Conservation (phyloP, 1,284 basidiomycete genomes). For the Melampsora americana region DNA sequence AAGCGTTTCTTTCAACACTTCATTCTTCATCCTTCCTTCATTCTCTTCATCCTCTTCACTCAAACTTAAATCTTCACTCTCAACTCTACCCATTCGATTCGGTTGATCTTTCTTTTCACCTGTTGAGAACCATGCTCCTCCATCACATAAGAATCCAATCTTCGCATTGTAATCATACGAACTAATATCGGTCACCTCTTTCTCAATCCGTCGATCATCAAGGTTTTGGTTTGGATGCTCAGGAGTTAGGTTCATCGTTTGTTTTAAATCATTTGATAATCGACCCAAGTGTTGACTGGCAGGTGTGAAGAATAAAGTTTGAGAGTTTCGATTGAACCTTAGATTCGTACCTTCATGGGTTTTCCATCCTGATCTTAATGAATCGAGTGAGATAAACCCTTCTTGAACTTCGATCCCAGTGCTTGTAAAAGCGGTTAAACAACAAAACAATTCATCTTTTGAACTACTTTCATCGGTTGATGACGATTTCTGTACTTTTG, state of each 20-base stretch:
- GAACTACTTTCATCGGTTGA: neutral
- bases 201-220: neutral
- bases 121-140: constrained; percentile 27
- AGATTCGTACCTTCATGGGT: neutral
- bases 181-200: constrained; percentile 24
- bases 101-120: neutral
- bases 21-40: neutral
- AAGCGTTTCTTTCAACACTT: too few species aligned
- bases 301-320: constrained; percentile 20
- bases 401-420: constrained; percentile 35
- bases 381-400: constrained; percentile 34
- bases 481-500: neutral
- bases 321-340: neutral
- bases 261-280: constrained; percentile 9
- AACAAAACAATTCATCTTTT: constrained; percentile 36
- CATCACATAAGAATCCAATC: constrained; percentile 34
- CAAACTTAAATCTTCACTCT: neutral
- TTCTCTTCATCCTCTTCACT: too few species aligned
- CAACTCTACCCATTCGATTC: neutral
- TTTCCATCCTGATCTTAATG: constrained; percentile 20
- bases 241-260: neutral
- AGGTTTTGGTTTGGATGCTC: neutral
- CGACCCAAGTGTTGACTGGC: constrained; percentile 15
- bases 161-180: constrained; percentile 34
- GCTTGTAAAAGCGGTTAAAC: constrained; percentile 37